Base-by-base conservation (phyloP, 2,329 filamentous ascomycete species). In the Talaromyces verruculosus region DNA sequence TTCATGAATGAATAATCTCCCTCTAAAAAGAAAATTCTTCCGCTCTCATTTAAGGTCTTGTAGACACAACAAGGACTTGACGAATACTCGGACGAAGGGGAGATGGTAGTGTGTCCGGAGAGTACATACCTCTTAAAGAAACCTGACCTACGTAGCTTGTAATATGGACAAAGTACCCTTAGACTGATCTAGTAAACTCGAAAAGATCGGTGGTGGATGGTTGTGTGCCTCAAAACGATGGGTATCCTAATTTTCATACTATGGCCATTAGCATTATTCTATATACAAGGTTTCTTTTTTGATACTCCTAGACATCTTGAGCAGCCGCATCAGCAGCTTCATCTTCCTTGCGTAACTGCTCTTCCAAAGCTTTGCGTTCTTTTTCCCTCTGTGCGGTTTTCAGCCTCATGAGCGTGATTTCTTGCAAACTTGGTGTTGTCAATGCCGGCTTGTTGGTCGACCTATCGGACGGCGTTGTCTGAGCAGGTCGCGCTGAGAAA, bases 311-410 rank as follows among this genome's bases (percentile, higher is more conserved):
- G 33, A 57, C 28, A 57, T 6, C 39, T 49, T 47, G 25, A 28
- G 74, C 72, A 65, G 76, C 69, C 68, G 75, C 75, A 68, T 77
- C 76, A 3, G 77, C 79, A 5, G 75, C 78, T 65, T 82, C 80
- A 49, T 85, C 84, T 68, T 82, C 80, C 70, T 79, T 80, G 51
- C 78, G 73, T 64, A 85, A 80, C 68, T 87, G 81, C 62, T 86
- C 84, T 67, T 85, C 84, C 13, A 85, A 68, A 37, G 80, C 79
- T 69, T 79, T 81, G 65, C 80, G 82, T 73, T 88, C 85, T 28
- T 82, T 80, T 70, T 81, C 79, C 47, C 80, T 81, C 73, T 88
- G 85, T 0, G 85, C 85, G 65, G 83, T 85, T 69, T 84, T 84
- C 47, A 88, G 69, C 65, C 85, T 81, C 67, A 84, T 87, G 77